A percentile compares a stretch with the other conserved stretches of the same genome.
Evolutionary conservation across 2,329 filamentous ascomycete genomes (phyloP).

Genomic region (Ceratocystis colombiana): DNA sequence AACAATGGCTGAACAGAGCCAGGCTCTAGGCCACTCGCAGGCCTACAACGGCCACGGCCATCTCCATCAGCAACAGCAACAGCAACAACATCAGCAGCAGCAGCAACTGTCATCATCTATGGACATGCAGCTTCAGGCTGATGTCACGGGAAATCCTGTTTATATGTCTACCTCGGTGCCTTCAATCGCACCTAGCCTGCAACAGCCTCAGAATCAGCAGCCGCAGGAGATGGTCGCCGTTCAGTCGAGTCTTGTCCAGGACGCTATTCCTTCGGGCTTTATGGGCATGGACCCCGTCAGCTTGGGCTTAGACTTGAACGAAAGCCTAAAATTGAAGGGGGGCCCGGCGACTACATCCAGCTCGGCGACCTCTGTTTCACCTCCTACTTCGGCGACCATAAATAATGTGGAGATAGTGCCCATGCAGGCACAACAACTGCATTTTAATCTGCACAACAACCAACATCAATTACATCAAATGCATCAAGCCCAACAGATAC

Average conservation of each 20-base stretch:
- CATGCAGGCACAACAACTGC: background rate
- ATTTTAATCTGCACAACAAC: background rate
- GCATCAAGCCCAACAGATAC: background rate
- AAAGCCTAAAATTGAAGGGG: conserved; percentile 4
- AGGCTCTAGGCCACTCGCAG: background rate
- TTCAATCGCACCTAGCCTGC: background rate
- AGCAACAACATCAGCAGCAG: background rate
- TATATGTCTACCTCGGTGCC: conserved; percentile 8
- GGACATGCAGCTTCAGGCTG: conserved; percentile 17
- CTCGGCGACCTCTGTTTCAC: background rate
- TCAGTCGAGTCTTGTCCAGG: background rate
- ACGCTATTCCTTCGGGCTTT: conserved; percentile 3
- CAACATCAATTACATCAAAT: conserved; percentile 3
- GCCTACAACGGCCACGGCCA: background rate
- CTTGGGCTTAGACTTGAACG: conserved; percentile 2
- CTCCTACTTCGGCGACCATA: conserved; percentile 7
- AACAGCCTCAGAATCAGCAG: background rate
- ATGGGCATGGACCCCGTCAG: conserved; percentile 11
- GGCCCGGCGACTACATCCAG: background rate
- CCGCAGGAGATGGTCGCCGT: conserved; percentile 10
- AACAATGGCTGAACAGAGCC: background rate
- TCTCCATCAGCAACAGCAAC: background rate
- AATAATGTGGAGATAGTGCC: background rate
- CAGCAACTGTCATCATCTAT: conserved; percentile 14
- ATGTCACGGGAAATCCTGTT: conserved; percentile 20